Evolutionary conservation across 805 yeast species (phyloP), one percentile per base, ranked within the genome.

Genomic region (Saturnispora silvae): DNA sequence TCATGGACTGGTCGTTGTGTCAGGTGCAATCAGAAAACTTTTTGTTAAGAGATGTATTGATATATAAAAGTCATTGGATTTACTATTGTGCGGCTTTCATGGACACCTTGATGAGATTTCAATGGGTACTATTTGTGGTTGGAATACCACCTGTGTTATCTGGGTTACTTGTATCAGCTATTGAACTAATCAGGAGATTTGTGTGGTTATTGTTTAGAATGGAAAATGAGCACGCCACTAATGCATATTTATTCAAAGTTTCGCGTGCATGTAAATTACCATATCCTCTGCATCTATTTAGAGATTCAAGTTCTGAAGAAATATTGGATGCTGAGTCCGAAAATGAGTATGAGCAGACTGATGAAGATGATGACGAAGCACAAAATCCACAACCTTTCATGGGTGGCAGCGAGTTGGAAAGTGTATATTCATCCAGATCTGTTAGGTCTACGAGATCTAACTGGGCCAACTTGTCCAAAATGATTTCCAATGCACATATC

Each of bases 181-280:
- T 92, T 1, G 98, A 92, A 56, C 57, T 85, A 2, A 25, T 81
- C 3, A 70, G 98, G 52, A 67, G 98, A 53, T 81, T 84, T 48
- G 61, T 89, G 13, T 92, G 98, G 98, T 67, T 84, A 9, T 71
- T 82, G 35, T 79, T 92, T 64, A 77, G 98, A 61, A 80, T 92
- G 70, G 98, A 92, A 49, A 92, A 92, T 57, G 97, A 92, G 57
- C 98, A 92, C 57, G 79, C 87, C 31, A 77, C 96, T 1, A 89
- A 89, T 54, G 95, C 85, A 6, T 75, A 75, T 38, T 60, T 85
- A 31, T 82, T 78, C 57, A 70, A 94, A 46, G 96, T 96, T 0
- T 78, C 94, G 7, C 73, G 94, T 41, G 95, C 87, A 42, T 64
- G 84, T n/a, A 81, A 87, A 2, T 60, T 89, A 34, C 98, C 98